Percentiles rank a stretch among this genome's conserved stretches.
These are phyloP conservation scores for Phytophthora ohioensis DNA, from an alignment of 352 stramenopile genomes.

Conservation along the genomic window DNA sequence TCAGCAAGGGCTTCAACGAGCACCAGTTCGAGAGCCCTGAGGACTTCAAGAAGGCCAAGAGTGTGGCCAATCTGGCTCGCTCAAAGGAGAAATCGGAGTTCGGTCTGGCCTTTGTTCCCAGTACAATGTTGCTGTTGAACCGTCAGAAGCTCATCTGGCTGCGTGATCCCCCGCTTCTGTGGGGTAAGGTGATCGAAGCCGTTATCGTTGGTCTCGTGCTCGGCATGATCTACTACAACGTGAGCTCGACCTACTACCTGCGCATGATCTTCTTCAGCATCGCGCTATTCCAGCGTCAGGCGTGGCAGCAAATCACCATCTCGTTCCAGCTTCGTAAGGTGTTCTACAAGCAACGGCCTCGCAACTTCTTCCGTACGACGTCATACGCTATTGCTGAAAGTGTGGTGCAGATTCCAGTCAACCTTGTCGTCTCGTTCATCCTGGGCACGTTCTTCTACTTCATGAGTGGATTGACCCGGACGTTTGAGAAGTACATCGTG, in stretches of 20 bases:
- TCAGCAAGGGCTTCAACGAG: slow-evolving; percentile 67
- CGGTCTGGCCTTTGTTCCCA: slow-evolving; percentile 51
- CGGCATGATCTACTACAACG: slow-evolving; percentile 75
- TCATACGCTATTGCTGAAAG: slow-evolving; percentile 81
- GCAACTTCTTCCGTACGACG: slow-evolving; percentile 90
- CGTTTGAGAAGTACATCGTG: slow-evolving; percentile 77
- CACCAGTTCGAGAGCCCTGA: slow-evolving; percentile 64
- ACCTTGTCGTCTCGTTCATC: slow-evolving; percentile 71
- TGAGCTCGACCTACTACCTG: slow-evolving; percentile 66
- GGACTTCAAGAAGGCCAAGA: slow-evolving; percentile 67
- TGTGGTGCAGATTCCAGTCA: slow-evolving; percentile 66
- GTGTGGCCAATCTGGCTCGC: slow-evolving; percentile 52
- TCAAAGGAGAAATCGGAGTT: slow-evolving; percentile 67
- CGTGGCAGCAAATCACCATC: slow-evolving; percentile 78
- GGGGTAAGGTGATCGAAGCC: slow-evolving; percentile 68
- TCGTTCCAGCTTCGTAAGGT: slow-evolving; percentile 79
- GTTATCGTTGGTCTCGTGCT: slow-evolving; percentile 82
- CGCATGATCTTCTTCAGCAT: slow-evolving; percentile 81
- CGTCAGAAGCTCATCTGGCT: slow-evolving; percentile 77
- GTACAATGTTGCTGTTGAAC: slow-evolving; percentile 60
- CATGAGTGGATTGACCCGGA: slow-evolving; percentile 81
- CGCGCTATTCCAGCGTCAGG: slow-evolving; percentile 74
- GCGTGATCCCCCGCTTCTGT: slow-evolving; percentile 64
- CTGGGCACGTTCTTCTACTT: slow-evolving; percentile 88
- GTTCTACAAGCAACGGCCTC: slow-evolving; percentile 91